Base-by-base conservation (phyloP, 106 monocot species). In the Apostasia shenzhenica region DNA sequence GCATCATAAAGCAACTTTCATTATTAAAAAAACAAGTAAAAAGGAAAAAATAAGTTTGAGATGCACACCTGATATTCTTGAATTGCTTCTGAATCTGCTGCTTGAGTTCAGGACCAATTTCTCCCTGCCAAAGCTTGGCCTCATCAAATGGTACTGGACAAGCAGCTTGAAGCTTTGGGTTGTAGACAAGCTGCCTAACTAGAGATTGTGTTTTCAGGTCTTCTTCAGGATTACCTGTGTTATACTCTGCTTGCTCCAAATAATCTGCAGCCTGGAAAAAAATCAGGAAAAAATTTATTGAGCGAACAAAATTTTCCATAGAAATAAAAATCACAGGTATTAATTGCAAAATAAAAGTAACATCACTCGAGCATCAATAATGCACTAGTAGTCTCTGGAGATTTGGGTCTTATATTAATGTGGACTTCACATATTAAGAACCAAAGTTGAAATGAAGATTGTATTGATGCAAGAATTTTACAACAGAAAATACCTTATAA, bases 81-180 rank as follows among this genome's bases (percentile, higher is more conserved):
- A 97, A 97, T 68, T 97, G 97, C 67, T 87, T 89, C 58, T 90
- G 86, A 71, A 92, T 90, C 66, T 85, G 72, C 57, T 78, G 89
- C 77, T 70, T 89, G 67, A 92, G 62, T 65, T 97, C 92, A 56
- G 97, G 92, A 2, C 86, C 92, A 69, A 79, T 87, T 70, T 89
- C 77, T 3, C 92, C 97, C 87, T 97, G 80, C 97, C 97, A 97
- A 9, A 97, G 84, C 75, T 90, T 89, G 3, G 92, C 97, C 73
- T 97, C 97, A 61, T 97, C 92, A 76, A 92, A 92, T 58, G 97
- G 97, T 0, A 92, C 26, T 37, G 97, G 97, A 14, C 97, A 97
- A 60, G 92, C 89, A 76, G 89, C 75, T 69, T 68, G 84, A 39
- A 97, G 75, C 61, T 86, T 77, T 2, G 82, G 84, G 65, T 92